Base-by-base conservation (phyloP, 179 eudicot genomes). In the Camellia oleifera region DNA sequence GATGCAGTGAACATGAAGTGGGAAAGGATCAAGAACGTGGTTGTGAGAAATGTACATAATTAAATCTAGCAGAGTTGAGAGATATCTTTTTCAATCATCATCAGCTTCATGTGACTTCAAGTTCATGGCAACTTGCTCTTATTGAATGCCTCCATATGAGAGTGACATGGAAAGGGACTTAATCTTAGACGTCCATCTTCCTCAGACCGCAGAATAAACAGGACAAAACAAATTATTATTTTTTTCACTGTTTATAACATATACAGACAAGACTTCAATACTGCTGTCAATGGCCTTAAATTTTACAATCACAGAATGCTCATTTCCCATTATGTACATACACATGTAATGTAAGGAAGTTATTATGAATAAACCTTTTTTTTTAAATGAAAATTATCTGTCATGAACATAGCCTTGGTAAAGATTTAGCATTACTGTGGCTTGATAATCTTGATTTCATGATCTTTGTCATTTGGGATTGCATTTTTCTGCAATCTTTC, bases 401-500 rank as follows among this genome's bases (percentile, higher is more conserved):
- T 86, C 83, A 92, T 81, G 89, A 92, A 83, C 96, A 92, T 0
- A 92, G 76, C 44, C 10, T 61, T 3, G 93, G 93, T 80, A 92
- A 85, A 23, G 93, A 87, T 84, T 78, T 87, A 66, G 71, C 82
- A 26, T 66, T 76, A 53, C 5, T 61, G 6, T 80, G 86, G 72
- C 77, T 86, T 15, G 91, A 65, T 74, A 84, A 69, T 85, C 81
- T 90, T 71, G 90, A 82, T 86, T 83, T 91, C 85, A 70, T 84
- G 82, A 91, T 87, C 79, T 92, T 93, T 7, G 87, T 69, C 91
- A 90, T 92, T 69, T 90, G 97, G 68, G 60, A 72, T 81, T 93
- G 92, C 95, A 93, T 91, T 83, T 89, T 92, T 84, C 78, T 81
- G 73, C 97, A 93, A 72, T 86, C 86, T 67, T 90, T 89, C 81